These are phyloP conservation scores for Bipolaris gigantea DNA, from an alignment of 2,329 filamentous ascomycete genomes.

Conservation along the genomic window DNA sequence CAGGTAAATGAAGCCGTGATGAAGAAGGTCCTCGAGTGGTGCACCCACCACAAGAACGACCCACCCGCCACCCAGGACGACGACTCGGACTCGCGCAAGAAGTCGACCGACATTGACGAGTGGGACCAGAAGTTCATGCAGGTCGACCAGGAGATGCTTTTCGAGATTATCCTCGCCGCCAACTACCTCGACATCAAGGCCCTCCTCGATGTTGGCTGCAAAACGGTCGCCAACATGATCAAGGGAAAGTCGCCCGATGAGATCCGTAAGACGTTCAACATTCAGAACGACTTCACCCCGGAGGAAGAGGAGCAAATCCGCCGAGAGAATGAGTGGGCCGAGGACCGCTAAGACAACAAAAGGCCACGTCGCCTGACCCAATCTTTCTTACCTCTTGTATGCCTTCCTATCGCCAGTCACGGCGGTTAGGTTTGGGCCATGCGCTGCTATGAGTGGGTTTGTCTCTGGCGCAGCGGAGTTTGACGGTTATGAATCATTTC, in stretches of 20 bases:
- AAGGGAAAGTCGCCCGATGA: slow-evolving; percentile 99
- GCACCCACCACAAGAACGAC: slow-evolving; percentile 89
- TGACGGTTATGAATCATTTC: slow-evolving; percentile 6
- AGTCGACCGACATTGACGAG: slow-evolving; percentile 98
- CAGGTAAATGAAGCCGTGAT: slow-evolving; percentile 88
- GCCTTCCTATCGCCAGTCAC: slow-evolving; percentile 1
- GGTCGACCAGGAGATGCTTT: slow-evolving; percentile 99
- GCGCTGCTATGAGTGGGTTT: slow-evolving; percentile 3
- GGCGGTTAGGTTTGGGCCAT: slow-evolving; percentile 1
- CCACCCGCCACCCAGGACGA: slow-evolving; percentile 81
- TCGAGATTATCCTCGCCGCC: slow-evolving; percentile 96
- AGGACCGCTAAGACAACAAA: slow-evolving; percentile 40
- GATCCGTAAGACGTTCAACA: slow-evolving; percentile 99
- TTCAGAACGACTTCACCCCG: slow-evolving; percentile 98
- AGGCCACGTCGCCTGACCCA: background rate
- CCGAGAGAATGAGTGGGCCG: slow-evolving; percentile 58
- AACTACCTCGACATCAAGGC: slow-evolving; percentile 99
- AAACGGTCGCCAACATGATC: slow-evolving; percentile 99
- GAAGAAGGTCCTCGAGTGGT: slow-evolving; percentile 98
- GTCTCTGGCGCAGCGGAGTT: slow-evolving; percentile 17
- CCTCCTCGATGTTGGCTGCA: slow-evolving; percentile 95
- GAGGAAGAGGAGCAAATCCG: slow-evolving; percentile 96
- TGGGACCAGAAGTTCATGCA: slow-evolving; percentile 99
- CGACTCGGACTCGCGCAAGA: slow-evolving; percentile 91
- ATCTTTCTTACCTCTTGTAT: background rate